Evolutionary conservation across 345 rosid species (phyloP), one percentile per base, ranked within the genome.

Genomic region (Dovyalis caffra): DNA sequence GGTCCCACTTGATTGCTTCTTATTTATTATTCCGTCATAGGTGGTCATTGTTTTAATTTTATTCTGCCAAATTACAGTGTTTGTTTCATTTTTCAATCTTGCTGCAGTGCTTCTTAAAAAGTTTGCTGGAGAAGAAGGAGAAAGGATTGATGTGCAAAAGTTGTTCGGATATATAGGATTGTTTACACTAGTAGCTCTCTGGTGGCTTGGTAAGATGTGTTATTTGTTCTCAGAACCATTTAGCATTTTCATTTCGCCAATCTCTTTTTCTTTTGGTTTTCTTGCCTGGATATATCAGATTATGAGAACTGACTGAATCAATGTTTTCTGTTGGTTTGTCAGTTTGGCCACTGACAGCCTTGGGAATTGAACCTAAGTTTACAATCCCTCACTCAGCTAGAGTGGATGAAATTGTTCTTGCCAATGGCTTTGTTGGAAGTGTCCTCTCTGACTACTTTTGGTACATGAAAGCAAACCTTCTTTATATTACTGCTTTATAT

Each of bases 381-480:
- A 83, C 96, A 8, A 90, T 95, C 79, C 99, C 99, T 37, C 98
- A 89, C 83, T 91, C 97, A 34, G 92, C 84, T 47, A 95, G 87
- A 83, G 47, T 95, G 83, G 99, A 95, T 64, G 99, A 95, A 87
- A 88, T 95, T 66, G 99, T 95, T 49, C 79, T 95, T 64, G 99
- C 99, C 38, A 95, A 95, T 53, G 97, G 99, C 71, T 85, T 95
- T 23, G 74, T 95, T 65, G 99, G 99, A 83, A 95, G 99, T 76
- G 99, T 95, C 75, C 92, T 95, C 77, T 95, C 99, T 9, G 99
- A 93, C 76, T 95, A 95, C 76, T 89, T 95, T 70, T 95, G 99
- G 98, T 92, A 84, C 21, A 82, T 64, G 32, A 37, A 64, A 58
- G 47, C 51, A 33, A 57, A 66, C 45, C 33, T 5, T 69, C 64